Evolutionary conservation across 208 protist genomes (phyloP).

Genomic region (Leishmania lainsoni): DNA sequence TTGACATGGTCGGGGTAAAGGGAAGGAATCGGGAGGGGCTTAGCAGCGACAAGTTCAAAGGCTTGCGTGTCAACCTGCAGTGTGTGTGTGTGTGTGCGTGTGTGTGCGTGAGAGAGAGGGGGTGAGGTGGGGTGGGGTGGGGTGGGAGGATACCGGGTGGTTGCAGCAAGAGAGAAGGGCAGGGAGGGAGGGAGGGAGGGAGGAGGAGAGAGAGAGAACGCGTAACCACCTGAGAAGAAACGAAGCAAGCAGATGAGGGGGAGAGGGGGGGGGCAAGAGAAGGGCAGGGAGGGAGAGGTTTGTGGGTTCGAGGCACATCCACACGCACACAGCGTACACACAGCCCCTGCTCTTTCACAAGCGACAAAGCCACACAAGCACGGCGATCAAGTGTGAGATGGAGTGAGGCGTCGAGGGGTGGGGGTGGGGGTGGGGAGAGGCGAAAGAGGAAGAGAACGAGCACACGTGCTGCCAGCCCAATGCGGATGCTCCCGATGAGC

Average conservation of each 20-base stretch:
- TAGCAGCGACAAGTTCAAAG: not conserved
- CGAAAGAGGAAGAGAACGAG: not conserved
- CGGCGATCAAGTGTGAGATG: too few species aligned
- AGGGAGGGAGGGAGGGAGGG: too few species aligned
- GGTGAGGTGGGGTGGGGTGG: too few species aligned
- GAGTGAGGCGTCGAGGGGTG: too few species aligned
- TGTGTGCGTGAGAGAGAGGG: not conserved
- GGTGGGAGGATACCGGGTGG: not conserved
- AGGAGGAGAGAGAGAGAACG: not conserved
- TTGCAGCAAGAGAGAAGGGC: not conserved
- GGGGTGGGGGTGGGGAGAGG: not conserved
- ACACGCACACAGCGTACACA: too few species aligned
- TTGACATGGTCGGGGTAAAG: slow-evolving; percentile 19
- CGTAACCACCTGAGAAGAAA: not conserved
- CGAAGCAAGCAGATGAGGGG: not conserved
- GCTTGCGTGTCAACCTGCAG: not conserved
- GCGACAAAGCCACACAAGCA: too few species aligned
- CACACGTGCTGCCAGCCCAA: not conserved
- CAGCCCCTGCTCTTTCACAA: too few species aligned
- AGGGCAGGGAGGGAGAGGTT: too few species aligned
- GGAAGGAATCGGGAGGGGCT: not conserved
- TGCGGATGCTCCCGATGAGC: not conserved
- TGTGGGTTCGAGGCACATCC: too few species aligned
- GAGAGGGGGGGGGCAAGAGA: too few species aligned
- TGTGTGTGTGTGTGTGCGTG: not conserved